Evolutionary conservation across 768 basidiomycete species (phyloP).

Genomic region (Russula griseocarnosa): DNA sequence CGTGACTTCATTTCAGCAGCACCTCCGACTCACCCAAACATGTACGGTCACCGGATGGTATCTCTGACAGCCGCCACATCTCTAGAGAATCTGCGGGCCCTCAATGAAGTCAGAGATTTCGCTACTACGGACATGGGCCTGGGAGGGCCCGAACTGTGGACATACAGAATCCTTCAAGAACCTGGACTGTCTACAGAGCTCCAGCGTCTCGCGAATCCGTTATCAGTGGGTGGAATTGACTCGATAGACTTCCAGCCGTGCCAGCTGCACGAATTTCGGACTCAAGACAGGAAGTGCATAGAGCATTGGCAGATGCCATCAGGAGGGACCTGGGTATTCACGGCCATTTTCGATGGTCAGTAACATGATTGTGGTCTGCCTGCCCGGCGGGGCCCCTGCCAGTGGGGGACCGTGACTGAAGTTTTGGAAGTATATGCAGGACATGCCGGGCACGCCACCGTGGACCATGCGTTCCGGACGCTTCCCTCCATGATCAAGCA

Average conservation of each 20-base stretch:
- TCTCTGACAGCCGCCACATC: slow-evolving; percentile 45
- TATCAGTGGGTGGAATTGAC: slow-evolving; percentile 36
- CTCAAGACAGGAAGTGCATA: slow-evolving; percentile 42
- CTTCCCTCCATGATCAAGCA: slow-evolving; percentile 42
- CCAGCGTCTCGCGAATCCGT: slow-evolving; percentile 38
- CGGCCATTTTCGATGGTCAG: slow-evolving; percentile 46
- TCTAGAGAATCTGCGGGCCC: slow-evolving; percentile 46
- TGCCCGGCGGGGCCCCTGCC: no score
- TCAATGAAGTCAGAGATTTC: slow-evolving; percentile 53
- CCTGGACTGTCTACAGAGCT: slow-evolving; percentile 41
- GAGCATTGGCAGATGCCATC: slow-evolving; percentile 41
- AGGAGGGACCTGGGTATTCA: slow-evolving; percentile 43
- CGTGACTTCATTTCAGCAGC: slow-evolving; percentile 1
- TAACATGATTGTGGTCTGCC: no score
- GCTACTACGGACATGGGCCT: slow-evolving; percentile 51
- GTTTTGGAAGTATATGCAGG: slow-evolving; percentile 33
- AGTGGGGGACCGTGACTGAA: no score
- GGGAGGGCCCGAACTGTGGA: slow-evolving; percentile 50
- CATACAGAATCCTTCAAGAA: slow-evolving; percentile 48
- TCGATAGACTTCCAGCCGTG: slow-evolving; percentile 46
- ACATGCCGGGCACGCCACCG: slow-evolving; percentile 48
- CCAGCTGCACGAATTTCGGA: slow-evolving; percentile 35
- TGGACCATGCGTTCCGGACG: slow-evolving; percentile 41
- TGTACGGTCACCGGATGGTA: slow-evolving; percentile 35
- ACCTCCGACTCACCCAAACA: slow-evolving; percentile 22